Evolutionary conservation across 139 green algal species (phyloP).

Genomic region (Picochlorum sp.): DNA sequence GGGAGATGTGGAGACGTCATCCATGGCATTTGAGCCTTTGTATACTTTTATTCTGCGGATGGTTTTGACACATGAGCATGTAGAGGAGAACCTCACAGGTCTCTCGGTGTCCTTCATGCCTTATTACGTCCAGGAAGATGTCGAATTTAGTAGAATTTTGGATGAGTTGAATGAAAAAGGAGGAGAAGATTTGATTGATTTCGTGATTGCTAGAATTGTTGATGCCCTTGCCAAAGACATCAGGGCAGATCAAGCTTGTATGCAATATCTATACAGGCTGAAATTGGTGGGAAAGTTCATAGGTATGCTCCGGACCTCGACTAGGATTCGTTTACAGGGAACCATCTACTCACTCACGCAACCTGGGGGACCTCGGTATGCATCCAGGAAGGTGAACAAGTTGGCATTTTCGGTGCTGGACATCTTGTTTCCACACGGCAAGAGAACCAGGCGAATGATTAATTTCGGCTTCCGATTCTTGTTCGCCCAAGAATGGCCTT

Average conservation of each 20-base stretch:
- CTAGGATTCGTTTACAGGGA: slow-evolving; percentile 41
- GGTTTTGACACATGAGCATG: slow-evolving; percentile 23
- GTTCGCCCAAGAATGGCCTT: slow-evolving; percentile 50
- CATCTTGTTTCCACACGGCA: slow-evolving; percentile 56
- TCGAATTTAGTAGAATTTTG: slow-evolving; percentile 12
- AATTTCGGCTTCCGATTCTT: slow-evolving; percentile 43
- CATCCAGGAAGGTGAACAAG: slow-evolving; percentile 45
- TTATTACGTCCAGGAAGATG: slow-evolving; percentile 42
- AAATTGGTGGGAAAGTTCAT: slow-evolving; percentile 20
- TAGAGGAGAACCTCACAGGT: slow-evolving; percentile 32
- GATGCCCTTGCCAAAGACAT: slow-evolving; percentile 9
- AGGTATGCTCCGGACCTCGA: slow-evolving; percentile 25
- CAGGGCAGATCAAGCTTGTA: slow-evolving; percentile 28
- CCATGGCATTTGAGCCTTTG: slow-evolving; percentile 49
- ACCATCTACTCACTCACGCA: slow-evolving; percentile 65
- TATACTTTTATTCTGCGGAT: slow-evolving; percentile 42
- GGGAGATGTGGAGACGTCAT: slow-evolving; percentile 56
- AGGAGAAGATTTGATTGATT: slow-evolving; percentile 10
- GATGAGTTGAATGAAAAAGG: slow-evolving; percentile 1
- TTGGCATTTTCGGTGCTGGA: slow-evolving; percentile 39
- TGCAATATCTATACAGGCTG: slow-evolving; percentile 38
- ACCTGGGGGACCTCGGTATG: slow-evolving; percentile 59
- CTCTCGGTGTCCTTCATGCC: slow-evolving; percentile 53
- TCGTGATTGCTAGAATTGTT: slow-evolving; percentile 13
- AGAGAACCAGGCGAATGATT: slow-evolving; percentile 43